These are phyloP conservation scores for Plasmodium inui DNA, from an alignment of 169 alveolate species.

Conservation along the genomic window DNA sequence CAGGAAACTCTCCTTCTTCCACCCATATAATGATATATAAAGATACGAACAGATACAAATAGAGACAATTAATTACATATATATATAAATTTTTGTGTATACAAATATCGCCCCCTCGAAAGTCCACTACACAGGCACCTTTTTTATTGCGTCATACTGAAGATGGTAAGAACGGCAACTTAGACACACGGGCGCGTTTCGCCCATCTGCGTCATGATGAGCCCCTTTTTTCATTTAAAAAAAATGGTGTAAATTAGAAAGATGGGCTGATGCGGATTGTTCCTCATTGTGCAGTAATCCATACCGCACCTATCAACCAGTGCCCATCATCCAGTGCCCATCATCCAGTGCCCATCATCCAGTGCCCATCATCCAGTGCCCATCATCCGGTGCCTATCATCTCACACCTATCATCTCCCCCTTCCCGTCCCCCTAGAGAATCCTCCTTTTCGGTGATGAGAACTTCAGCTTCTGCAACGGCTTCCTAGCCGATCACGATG, in stretches of 20 bases:
- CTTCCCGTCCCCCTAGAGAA: slow-evolving; percentile 15
- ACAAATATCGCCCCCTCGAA: not conserved
- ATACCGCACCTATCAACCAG: not conserved
- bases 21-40: not conserved
- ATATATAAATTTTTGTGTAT: not conserved
- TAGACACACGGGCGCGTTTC: not conserved
- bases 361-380: too few species aligned
- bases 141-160: not conserved
- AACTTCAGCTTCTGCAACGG: slow-evolving; percentile 74
- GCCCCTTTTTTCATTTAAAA: not conserved
- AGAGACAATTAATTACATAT: too few species aligned
- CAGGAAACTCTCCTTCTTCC: not conserved
- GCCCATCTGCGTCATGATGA: not conserved
- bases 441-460: slow-evolving; percentile 65
- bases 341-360: too few species aligned
- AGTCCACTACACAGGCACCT: not conserved
- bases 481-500: slow-evolving; percentile 61
- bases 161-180: not conserved
- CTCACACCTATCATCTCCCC: not conserved
- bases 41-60: not conserved
- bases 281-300: not conserved
- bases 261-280: not conserved
- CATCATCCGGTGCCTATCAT: too few species aligned
- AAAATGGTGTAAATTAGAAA: not conserved
- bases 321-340: too few species aligned